Percentiles rank a stretch among this genome's conserved stretches.
phyloP scores from a whole-genome alignment of 2,329 filamentous ascomycete genomes.

The Shiraia sp. region DNA sequence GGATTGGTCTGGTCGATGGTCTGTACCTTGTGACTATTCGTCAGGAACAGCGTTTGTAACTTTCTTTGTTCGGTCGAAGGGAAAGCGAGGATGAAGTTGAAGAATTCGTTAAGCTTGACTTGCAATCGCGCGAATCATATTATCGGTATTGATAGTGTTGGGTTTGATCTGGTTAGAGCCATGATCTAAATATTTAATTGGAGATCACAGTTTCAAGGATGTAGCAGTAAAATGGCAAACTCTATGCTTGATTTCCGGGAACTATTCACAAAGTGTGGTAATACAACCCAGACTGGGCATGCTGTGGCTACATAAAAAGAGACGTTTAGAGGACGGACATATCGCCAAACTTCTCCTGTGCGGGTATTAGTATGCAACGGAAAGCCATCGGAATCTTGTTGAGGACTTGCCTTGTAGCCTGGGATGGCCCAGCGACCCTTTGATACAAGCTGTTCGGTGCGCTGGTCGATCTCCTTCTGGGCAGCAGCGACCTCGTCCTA shows the following conservation, averaged over 20 bases:
- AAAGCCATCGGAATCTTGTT: neutral
- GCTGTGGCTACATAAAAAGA: constrained; percentile 30
- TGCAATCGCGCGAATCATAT: too few species aligned
- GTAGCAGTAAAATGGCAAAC: constrained; percentile 2
- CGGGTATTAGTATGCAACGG: constrained; percentile 52
- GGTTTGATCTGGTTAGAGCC: too few species aligned
- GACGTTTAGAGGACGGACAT: constrained; percentile 82
- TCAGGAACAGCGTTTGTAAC: too few species aligned
- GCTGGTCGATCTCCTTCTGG: constrained; percentile 96
- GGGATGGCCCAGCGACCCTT: constrained; percentile 98
- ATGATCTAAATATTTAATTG: too few species aligned
- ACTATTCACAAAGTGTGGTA: constrained; percentile 47
- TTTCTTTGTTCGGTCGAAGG: too few species aligned
- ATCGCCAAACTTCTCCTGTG: constrained; percentile 97
- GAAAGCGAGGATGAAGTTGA: too few species aligned
- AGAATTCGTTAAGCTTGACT: too few species aligned
- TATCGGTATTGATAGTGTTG: too few species aligned
- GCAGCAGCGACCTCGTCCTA: constrained; percentile 94
- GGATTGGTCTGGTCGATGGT: too few species aligned
- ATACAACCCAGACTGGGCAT: constrained; percentile 43
- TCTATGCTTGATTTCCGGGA: constrained; percentile 15
- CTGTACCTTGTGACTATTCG: too few species aligned
- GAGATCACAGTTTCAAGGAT: too few species aligned
- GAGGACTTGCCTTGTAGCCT: constrained; percentile 86
- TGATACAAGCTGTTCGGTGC: constrained; percentile 89